Evolutionary conservation across 2,329 filamentous ascomycete species (phyloP).

Genomic region (Beauveria sp.): DNA sequence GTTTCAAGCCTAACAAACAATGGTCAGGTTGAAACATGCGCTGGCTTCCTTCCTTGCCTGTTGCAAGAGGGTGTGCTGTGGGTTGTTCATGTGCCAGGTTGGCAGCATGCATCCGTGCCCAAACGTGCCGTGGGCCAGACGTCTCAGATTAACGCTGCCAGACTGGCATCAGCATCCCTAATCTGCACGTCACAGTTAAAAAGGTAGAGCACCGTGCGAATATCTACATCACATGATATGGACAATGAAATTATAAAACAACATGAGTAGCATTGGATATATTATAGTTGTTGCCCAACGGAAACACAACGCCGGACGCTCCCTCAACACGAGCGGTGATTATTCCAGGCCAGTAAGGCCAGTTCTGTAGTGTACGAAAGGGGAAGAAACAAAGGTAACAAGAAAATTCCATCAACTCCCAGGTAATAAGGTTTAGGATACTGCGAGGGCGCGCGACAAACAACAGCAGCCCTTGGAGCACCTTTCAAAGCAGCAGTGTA

Average conservation of each 20-base stretch:
- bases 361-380: conserved; percentile 8
- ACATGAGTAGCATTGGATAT: not conserved
- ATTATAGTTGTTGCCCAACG: not conserved
- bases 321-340: conserved; percentile 1
- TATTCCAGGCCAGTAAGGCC: conserved; percentile 3
- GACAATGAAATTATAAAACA: too few relatives aligned
- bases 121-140: not conserved
- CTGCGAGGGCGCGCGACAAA: not conserved
- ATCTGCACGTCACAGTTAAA: not conserved
- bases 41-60: not conserved
- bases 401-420: conserved; percentile 4
- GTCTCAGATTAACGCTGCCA: conserved; percentile 2
- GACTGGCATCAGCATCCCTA: not conserved
- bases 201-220: not conserved
- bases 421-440: not conserved
- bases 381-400: not conserved
- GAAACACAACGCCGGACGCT: conserved; percentile 2
- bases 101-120: conserved; percentile 4
- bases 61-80: not conserved
- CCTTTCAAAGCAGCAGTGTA: not conserved
- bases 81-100: not conserved
- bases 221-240: too few relatives aligned
- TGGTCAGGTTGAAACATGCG: conserved; percentile 2
- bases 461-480: not conserved
- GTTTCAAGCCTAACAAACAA: not conserved